Conservation (phyloP, 768 basidiomycete genomes). For the Sarcodon aspratus region DNA sequence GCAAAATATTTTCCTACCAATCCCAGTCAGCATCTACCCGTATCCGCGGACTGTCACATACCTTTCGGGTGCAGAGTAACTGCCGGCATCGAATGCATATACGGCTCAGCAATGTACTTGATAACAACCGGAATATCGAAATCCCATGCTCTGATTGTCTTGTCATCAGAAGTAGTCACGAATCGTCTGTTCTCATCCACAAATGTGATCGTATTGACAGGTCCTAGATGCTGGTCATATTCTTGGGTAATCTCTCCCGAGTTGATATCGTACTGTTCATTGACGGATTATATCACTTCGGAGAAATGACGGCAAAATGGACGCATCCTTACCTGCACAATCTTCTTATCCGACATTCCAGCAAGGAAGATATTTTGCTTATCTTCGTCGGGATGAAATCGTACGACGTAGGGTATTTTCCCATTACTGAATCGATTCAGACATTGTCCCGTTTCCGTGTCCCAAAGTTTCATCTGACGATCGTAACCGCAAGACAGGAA, state of each 20-base stretch:
- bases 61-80: constrained; percentile 93
- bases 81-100: constrained; percentile 99
- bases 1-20: constrained; percentile 85
- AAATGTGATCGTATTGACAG: constrained; percentile 97
- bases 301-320: constrained; percentile 2
- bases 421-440: constrained; percentile 95
- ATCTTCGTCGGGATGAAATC: constrained; percentile 93
- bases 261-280: constrained; percentile 80
- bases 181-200: constrained; percentile 97
- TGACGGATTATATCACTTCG: background rate
- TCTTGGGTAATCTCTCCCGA: constrained; percentile 95
- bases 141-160: constrained; percentile 98
- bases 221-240: constrained; percentile 97
- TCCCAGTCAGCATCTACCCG: constrained; percentile 10
- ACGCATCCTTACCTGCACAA: constrained; percentile 65
- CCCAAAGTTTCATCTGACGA: constrained; percentile 98
- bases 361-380: constrained; percentile 95
- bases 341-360: constrained; percentile 99
- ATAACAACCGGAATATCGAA: constrained; percentile 99
- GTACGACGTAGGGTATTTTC: constrained; percentile 92
- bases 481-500: constrained; percentile 95
- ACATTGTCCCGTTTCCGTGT: constrained; percentile 98
- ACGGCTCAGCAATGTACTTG: constrained; percentile 98
- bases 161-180: constrained; percentile 97
- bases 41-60: constrained; percentile 30